These are phyloP conservation scores for Chlamydomonas eustigma DNA, from an alignment of 139 green algal species.

Conservation along the genomic window DNA sequence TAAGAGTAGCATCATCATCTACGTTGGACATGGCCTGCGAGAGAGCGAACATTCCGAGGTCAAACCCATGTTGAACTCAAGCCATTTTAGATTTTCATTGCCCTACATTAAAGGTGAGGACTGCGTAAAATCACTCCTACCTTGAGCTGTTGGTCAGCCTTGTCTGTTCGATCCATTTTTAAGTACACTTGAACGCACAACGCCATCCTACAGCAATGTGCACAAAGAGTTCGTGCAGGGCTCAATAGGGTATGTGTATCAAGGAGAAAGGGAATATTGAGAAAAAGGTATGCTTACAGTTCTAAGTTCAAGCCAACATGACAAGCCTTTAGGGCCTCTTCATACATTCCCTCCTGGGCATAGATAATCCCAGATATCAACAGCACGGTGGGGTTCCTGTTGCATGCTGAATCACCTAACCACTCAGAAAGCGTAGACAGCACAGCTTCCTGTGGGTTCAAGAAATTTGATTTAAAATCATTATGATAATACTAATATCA, in stretches of 20 bases:
- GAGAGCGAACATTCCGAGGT: too few species aligned
- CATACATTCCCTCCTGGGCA: constrained; percentile 79
- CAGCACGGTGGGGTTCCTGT: constrained; percentile 71
- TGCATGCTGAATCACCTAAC: constrained; percentile 69
- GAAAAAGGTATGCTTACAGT: background rate
- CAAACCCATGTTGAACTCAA: too few species aligned
- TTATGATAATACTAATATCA: background rate
- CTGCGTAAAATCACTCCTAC: too few species aligned
- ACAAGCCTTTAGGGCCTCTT: constrained; percentile 88
- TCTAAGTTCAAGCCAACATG: constrained; percentile 33
- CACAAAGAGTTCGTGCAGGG: background rate
- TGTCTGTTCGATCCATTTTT: constrained; percentile 87
- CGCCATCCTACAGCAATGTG: constrained; percentile 63
- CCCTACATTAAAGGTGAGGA: too few species aligned
- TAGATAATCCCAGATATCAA: constrained; percentile 79
- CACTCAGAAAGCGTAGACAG: constrained; percentile 65
- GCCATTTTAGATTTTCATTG: too few species aligned
- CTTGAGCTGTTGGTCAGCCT: constrained; percentile 86
- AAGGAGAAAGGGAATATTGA: background rate
- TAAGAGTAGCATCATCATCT: constrained; percentile 94
- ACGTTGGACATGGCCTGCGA: constrained; percentile 75
- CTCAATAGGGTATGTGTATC: background rate
- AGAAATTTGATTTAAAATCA: too few species aligned
- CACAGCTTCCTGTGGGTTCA: constrained; percentile 58
- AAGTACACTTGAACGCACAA: constrained; percentile 81